Evolutionary conservation across 2,329 filamentous ascomycete species (phyloP), one percentile per base, ranked within the genome.

Genomic region (Fusarium sp.): DNA sequence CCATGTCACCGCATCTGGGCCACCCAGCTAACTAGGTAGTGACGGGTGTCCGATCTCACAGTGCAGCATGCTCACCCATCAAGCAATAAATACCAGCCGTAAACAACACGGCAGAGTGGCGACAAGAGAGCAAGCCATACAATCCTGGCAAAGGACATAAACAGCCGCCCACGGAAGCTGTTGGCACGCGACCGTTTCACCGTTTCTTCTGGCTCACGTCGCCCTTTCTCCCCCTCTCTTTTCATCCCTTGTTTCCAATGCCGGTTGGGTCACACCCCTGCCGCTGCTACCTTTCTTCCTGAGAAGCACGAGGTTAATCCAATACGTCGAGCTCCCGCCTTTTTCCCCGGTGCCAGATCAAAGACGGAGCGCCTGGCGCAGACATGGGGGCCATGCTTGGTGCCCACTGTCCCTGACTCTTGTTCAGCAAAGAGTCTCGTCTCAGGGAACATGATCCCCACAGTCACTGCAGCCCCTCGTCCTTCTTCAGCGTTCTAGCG

Each of bases 301-400:
- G 33, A 27, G 33, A 38, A 27, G 57, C 40, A 44, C 54, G 10
- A 56, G 38, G 55, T 57, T 34, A 33, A 58, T 65, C 49, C 58
- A 58, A 54, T 59, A 27, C 38, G 23, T 53, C 38, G n/a, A 42
- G 50, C 33, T 63, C 51, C 65, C 59, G 59, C 38, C 33, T n/a
- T 55, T 66, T 66, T 58, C 65, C 63, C 59, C 63, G 63, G 55
- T 51, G 57, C 65, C 51, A 63, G 65, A 68, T 63, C 55, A 62
- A 56, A 60, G 56, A 51, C 38, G 51, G 51, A 33, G 33, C 25
- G 42, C 25, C 61, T 29, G 25, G 18, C 27, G 40, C 7, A 27
- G 61, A 46, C 57, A 58, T 58, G 58, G 51, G 36, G 50, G 31
- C 38, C 54, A 51, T 54, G 57, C 46, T 53, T 27, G 20, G 34